Evolutionary conservation across 768 basidiomycete species (phyloP).

Genomic region (Leccinum disarticulatum): DNA sequence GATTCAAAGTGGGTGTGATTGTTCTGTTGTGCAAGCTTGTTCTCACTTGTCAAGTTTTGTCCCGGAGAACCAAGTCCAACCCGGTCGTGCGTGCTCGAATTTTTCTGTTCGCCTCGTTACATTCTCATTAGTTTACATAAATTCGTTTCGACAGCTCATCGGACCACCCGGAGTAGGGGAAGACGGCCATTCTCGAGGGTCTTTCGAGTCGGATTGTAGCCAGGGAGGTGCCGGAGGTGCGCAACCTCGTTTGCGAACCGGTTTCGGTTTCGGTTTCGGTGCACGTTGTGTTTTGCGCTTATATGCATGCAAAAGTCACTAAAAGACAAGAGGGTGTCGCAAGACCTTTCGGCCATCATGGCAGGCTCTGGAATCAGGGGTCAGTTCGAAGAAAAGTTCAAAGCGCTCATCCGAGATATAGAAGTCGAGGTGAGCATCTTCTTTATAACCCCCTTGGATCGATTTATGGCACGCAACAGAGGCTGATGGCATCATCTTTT

Average conservation of each 20-base stretch:
- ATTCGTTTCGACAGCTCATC: conserved; percentile 51
- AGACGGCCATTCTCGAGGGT: conserved; percentile 91
- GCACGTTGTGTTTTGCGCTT: too few relatives aligned
- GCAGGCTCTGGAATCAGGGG: conserved; percentile 91
- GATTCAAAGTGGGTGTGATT: conserved; percentile 69
- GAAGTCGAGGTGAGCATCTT: conserved; percentile 64
- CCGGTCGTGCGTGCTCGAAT: conserved; percentile 80
- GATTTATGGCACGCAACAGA: conserved; percentile 25
- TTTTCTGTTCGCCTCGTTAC: conserved; percentile 6
- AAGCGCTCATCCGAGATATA: conserved; percentile 91
- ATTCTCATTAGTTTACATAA: neutral
- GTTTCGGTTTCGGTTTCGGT: too few relatives aligned
- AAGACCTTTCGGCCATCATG: conserved; percentile 81
- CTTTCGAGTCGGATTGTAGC: conserved; percentile 84
- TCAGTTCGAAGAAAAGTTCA: conserved; percentile 93
- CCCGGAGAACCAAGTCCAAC: conserved; percentile 89
- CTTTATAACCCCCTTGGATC: conserved; percentile 28
- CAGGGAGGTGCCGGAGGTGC: conserved; percentile 77
- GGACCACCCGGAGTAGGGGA: conserved; percentile 90
- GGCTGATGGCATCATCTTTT: conserved; percentile 82
- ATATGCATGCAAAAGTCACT: conserved; percentile 54
- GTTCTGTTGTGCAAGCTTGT: neutral
- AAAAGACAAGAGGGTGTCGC: conserved; percentile 80
- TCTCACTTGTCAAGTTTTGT: conserved; percentile 55
- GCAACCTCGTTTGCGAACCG: neutral